Evolutionary conservation across 2,329 filamentous ascomycete species (phyloP).

Genomic region (Beauveria asiatica): DNA sequence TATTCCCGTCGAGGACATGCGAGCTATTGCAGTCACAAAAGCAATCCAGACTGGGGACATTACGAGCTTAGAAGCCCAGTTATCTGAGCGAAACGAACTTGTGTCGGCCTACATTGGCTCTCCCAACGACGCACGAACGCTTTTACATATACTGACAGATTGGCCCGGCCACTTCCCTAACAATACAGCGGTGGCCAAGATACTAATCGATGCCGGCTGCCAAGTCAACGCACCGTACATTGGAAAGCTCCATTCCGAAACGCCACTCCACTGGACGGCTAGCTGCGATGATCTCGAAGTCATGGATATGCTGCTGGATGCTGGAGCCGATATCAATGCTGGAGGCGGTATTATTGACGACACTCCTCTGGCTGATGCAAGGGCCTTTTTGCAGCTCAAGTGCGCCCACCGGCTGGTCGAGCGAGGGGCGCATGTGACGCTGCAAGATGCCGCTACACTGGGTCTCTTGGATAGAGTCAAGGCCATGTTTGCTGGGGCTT

Average conservation of each 20-base stretch:
- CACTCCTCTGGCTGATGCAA: slow-evolving; percentile 13
- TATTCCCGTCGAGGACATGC: slow-evolving; percentile 4
- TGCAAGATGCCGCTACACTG: slow-evolving; percentile 14
- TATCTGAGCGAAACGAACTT: slow-evolving; percentile 9
- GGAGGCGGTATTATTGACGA: slow-evolving; percentile 13
- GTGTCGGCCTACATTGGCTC: slow-evolving; percentile 10
- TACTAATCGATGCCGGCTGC: slow-evolving; percentile 11
- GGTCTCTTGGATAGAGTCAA: slow-evolving; percentile 11
- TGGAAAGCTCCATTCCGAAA: slow-evolving; percentile 12
- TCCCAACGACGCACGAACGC: slow-evolving; percentile 6
- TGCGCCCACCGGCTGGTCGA: slow-evolving; percentile 13
- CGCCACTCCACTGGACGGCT: slow-evolving; percentile 14
- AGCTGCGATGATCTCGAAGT: slow-evolving; percentile 14
- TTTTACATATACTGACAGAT: slow-evolving; percentile 14
- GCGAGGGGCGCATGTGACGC: slow-evolving; percentile 10
- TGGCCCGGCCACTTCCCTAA: slow-evolving; percentile 14
- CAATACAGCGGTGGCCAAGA: not conserved
- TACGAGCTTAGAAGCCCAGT: not conserved
- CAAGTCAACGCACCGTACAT: slow-evolving; percentile 12
- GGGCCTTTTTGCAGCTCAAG: slow-evolving; percentile 13
- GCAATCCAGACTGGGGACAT: slow-evolving; percentile 12
- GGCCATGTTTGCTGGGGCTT: not conserved
- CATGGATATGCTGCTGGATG: slow-evolving; percentile 14
- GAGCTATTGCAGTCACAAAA: slow-evolving; percentile 1
- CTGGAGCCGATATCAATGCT: slow-evolving; percentile 16